Conservation (phyloP, 2,329 filamentous ascomycete genomes). For the Exserohilum turcica region DNA sequence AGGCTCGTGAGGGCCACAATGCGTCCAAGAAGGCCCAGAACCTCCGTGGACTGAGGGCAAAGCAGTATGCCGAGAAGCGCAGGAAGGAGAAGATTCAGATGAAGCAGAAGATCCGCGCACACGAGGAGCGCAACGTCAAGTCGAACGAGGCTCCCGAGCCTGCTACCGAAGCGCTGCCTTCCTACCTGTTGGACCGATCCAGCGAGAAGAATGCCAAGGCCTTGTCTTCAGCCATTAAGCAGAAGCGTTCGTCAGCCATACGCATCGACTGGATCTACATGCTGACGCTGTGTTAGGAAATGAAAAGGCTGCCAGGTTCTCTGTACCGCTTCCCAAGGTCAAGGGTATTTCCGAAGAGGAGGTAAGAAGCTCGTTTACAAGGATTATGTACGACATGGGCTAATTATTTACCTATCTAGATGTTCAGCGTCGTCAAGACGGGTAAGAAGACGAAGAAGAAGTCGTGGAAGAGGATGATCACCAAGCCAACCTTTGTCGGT, state of each 20-base stretch:
- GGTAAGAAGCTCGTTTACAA: not conserved
- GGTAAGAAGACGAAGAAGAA: slow-evolving; percentile 86
- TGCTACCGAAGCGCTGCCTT: slow-evolving; percentile 79
- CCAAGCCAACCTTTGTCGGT: slow-evolving; percentile 87
- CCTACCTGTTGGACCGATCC: slow-evolving; percentile 89
- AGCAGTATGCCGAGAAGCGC: slow-evolving; percentile 86
- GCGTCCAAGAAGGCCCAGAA: slow-evolving; percentile 90
- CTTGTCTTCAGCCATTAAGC: slow-evolving; percentile 86
- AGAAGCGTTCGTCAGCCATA: slow-evolving; percentile 67
- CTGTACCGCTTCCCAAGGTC: slow-evolving; percentile 91
- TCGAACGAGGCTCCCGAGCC: slow-evolving; percentile 78
- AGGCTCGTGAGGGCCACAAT: slow-evolving; percentile 87
- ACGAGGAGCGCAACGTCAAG: slow-evolving; percentile 97
- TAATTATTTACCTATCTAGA: slow-evolving; percentile 24
- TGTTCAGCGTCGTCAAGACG: slow-evolving; percentile 96
- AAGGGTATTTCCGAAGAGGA: slow-evolving; percentile 93
- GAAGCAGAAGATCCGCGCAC: slow-evolving; percentile 70
- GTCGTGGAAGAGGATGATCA: slow-evolving; percentile 75
- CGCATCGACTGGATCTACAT: not conserved
- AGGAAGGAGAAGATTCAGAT: slow-evolving; percentile 68
- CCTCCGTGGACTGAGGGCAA: slow-evolving; percentile 86
- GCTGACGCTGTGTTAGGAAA: slow-evolving; percentile 17
- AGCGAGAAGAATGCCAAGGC: slow-evolving; percentile 73
- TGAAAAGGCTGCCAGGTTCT: slow-evolving; percentile 91
- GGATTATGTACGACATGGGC: not conserved